These are phyloP conservation scores for Suhomyces ambrosiae DNA, from an alignment of 1,139 yeast genomes.

Conservation along the genomic window DNA sequence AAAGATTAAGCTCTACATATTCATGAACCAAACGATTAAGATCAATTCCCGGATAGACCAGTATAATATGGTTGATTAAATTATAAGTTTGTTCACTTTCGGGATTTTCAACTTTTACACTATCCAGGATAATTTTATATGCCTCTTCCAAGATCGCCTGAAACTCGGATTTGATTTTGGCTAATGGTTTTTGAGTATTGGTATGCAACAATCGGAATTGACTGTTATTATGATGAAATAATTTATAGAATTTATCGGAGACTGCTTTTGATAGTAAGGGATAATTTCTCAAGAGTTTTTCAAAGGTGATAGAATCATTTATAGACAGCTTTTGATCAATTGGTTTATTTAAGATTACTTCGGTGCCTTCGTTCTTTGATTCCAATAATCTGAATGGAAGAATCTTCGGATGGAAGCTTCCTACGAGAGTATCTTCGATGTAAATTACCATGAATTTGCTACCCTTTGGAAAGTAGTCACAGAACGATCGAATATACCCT, in stretches of 20 bases:
- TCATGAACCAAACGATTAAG: slow-evolving; percentile 60
- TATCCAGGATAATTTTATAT: slow-evolving; percentile 42
- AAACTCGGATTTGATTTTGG: slow-evolving; percentile 35
- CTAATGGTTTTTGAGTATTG: slow-evolving; percentile 31
- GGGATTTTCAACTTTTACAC: slow-evolving; percentile 38
- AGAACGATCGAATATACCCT: slow-evolving; percentile 46
- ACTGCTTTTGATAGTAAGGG: slow-evolving; percentile 51
- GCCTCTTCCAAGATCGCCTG: slow-evolving; percentile 40
- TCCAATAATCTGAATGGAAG: slow-evolving; percentile 3
- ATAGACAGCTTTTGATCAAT: too few species aligned
- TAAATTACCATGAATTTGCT: slow-evolving; percentile 53
- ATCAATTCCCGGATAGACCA: slow-evolving; percentile 50
- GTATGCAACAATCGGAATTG: slow-evolving; percentile 36
- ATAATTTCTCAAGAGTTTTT: slow-evolving; percentile 45
- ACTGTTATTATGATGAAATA: slow-evolving; percentile 49
- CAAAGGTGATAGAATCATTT: slow-evolving; percentile 20
- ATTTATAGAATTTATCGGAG: slow-evolving; percentile 46
- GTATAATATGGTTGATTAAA: slow-evolving; percentile 33
- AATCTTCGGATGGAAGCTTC: slow-evolving; percentile 21
- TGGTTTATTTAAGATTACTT: too few species aligned
- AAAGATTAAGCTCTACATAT: slow-evolving; percentile 69
- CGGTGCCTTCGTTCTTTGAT: too few species aligned
- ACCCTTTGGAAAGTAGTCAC: slow-evolving; percentile 51
- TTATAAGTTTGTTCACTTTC: slow-evolving; percentile 40
- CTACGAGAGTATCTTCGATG: slow-evolving; percentile 54